phyloP scores from a whole-genome alignment of 768 basidiomycete genomes.

The Boletellus ananiceps region DNA sequence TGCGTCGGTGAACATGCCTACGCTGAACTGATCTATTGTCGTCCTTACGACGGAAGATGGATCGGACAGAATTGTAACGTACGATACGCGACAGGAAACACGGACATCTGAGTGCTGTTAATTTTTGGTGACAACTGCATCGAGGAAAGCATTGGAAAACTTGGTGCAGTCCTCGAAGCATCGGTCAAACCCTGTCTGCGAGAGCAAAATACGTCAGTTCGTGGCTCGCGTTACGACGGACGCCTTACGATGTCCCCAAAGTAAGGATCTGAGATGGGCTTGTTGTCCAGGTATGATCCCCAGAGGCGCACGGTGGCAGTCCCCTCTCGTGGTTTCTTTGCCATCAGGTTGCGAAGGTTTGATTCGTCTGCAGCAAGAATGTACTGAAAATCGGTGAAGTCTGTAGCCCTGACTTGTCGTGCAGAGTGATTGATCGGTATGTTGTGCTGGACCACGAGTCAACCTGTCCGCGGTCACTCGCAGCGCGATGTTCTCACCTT shows the following conservation, averaged over 20 bases:
- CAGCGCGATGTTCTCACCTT: slow-evolving; percentile 42
- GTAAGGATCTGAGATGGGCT: slow-evolving; percentile 81
- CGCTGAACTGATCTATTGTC: slow-evolving; percentile 40
- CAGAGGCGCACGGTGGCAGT: slow-evolving; percentile 72
- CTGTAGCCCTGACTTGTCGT: slow-evolving; percentile 57
- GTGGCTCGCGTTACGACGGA: background rate
- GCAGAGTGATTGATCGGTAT: slow-evolving; percentile 68
- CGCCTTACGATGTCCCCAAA: slow-evolving; percentile 61
- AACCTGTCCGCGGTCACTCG: background rate
- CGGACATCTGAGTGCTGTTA: slow-evolving; percentile 2
- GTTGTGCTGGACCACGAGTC: slow-evolving; percentile 46
- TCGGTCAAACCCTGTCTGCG: slow-evolving; percentile 62
- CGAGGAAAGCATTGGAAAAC: slow-evolving; percentile 77
- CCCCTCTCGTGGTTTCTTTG: slow-evolving; percentile 46
- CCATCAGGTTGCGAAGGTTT: slow-evolving; percentile 62
- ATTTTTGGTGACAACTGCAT: slow-evolving; percentile 45
- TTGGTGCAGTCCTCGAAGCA: slow-evolving; percentile 73
- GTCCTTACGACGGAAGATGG: background rate
- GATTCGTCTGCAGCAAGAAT: slow-evolving; percentile 82
- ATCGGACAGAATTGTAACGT: slow-evolving; percentile 5
- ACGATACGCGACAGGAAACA: slow-evolving; percentile 2
- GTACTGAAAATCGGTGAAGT: slow-evolving; percentile 75
- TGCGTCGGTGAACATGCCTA: slow-evolving; percentile 87
- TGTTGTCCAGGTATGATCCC: slow-evolving; percentile 70
- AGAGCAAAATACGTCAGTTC: slow-evolving; percentile 1